These are phyloP conservation scores for Porpolomopsis calyptriformis DNA, from an alignment of 768 basidiomycete species.

Conservation along the genomic window DNA sequence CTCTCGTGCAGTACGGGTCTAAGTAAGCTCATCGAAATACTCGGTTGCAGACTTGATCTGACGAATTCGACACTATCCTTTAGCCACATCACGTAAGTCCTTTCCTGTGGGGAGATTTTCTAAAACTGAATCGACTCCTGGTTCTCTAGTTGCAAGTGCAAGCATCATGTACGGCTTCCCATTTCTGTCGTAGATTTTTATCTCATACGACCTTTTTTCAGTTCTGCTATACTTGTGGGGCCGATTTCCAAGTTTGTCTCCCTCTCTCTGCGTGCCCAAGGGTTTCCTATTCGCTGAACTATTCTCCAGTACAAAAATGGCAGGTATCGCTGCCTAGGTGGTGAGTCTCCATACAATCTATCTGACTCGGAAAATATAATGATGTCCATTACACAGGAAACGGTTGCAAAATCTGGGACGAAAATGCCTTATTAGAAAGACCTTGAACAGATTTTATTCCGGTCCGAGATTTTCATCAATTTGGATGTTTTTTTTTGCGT, in stretches of 20 bases:
- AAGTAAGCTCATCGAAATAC: slow-evolving; percentile 9
- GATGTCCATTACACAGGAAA: slow-evolving; percentile 6
- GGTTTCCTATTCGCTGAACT: neutral
- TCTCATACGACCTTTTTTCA: slow-evolving; percentile 2
- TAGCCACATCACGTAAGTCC: slow-evolving; percentile 13
- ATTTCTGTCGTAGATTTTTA: slow-evolving; percentile 8
- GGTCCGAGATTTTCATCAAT: neutral
- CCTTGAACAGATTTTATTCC: slow-evolving; percentile 1
- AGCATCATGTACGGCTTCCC: slow-evolving; percentile 13
- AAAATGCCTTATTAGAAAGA: slow-evolving; percentile 12
- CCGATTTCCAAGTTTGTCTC: slow-evolving; percentile 12
- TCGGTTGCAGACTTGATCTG: neutral
- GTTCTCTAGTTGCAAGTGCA: slow-evolving; percentile 9
- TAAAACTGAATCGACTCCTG: neutral
- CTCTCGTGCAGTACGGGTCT: slow-evolving; percentile 11
- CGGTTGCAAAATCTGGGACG: slow-evolving; percentile 16
- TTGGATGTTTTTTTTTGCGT: neutral
- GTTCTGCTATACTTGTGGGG: slow-evolving; percentile 16
- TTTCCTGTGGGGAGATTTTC: neutral
- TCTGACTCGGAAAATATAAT: neutral
- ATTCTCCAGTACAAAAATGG: slow-evolving; percentile 9
- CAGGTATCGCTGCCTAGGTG: slow-evolving; percentile 13
- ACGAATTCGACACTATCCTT: neutral
- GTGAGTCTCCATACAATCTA: slow-evolving; percentile 2
- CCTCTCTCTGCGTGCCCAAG: too few species aligned